phyloP scores from a whole-genome alignment of 768 basidiomycete species.

The Cyclocybe aegerita region DNA sequence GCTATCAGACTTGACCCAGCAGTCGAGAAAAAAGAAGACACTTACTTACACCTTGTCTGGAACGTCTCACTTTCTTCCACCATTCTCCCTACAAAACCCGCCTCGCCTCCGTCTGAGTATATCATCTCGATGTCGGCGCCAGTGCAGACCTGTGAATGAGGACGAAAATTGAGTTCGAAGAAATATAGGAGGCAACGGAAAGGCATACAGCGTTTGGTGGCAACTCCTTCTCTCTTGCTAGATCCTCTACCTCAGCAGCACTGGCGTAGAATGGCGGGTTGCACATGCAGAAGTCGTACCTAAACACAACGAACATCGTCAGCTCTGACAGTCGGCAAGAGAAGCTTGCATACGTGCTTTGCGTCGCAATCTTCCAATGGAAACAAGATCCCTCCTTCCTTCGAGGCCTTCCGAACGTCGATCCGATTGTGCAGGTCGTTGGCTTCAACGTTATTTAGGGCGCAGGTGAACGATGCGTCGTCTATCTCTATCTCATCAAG shows the following conservation, averaged over 20 bases:
- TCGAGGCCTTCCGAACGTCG: constrained; percentile 36
- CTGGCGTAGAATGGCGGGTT: constrained; percentile 96
- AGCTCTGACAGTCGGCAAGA: background rate
- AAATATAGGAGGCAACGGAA: background rate
- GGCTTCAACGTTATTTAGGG: constrained; percentile 51
- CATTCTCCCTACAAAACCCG: constrained; percentile 73
- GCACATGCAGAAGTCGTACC: constrained; percentile 86
- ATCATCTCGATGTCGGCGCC: constrained; percentile 90
- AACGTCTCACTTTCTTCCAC: constrained; percentile 66
- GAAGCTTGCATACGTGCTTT: constrained; percentile 7
- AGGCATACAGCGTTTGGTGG: constrained; percentile 68
- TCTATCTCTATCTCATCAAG: constrained; percentile 62
- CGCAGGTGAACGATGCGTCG: constrained; percentile 51
- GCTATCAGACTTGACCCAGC: background rate
- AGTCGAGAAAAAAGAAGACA: background rate
- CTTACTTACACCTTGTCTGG: constrained; percentile 58
- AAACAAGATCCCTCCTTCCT: constrained; percentile 45
- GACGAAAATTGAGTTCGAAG: background rate
- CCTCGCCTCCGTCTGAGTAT: constrained; percentile 79
- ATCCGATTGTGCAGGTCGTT: constrained; percentile 62
- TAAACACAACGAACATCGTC: constrained; percentile 11
- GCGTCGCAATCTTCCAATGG: constrained; percentile 26
- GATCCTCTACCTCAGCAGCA: constrained; percentile 59
- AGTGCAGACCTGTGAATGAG: constrained; percentile 66
- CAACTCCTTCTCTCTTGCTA: constrained; percentile 61